A percentile compares a stretch with the other conserved stretches of the same genome.
Conservation (phyloP, 2,329 filamentous ascomycete genomes). For the Coccinonectria pachysandricola region DNA sequence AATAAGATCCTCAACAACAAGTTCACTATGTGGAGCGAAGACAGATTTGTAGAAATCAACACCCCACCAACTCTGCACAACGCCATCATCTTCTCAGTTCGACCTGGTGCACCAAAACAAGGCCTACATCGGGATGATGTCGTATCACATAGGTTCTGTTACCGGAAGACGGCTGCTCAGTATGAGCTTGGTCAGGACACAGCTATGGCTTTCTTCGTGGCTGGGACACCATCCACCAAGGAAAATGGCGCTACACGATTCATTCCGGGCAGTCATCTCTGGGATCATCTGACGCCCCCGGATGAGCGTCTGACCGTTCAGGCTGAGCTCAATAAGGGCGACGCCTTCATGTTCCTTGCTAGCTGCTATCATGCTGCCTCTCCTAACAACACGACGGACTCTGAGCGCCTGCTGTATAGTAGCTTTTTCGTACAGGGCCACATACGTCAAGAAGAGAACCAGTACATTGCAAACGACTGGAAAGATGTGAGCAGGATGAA, state of each 20-base stretch:
- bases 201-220: slow-evolving; percentile 2
- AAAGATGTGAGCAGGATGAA: no score
- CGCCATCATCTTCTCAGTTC: slow-evolving; percentile 1
- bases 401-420: slow-evolving; percentile 2
- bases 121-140: slow-evolving; percentile 2
- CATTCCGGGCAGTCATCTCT: slow-evolving; percentile 3
- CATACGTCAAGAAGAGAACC: slow-evolving; percentile 1
- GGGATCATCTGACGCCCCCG: slow-evolving; percentile 1
- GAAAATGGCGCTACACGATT: slow-evolving; percentile 4
- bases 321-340: slow-evolving; percentile 2
- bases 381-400: slow-evolving; percentile 2
- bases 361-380: slow-evolving; percentile 3
- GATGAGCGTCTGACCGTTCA: background rate
- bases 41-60: no score
- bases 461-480: no score
- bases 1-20: background rate
- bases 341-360: slow-evolving; percentile 3
- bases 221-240: slow-evolving; percentile 1
- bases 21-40: slow-evolving; percentile 1
- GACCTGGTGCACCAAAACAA: slow-evolving; percentile 1
- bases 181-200: slow-evolving; percentile 1
- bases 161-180: slow-evolving; percentile 1
- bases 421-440: slow-evolving; percentile 1
- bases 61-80: slow-evolving; percentile 1
- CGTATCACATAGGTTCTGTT: background rate